Evolutionary conservation across 108 stramenopile species (phyloP).

Genomic region (Bacterosira constricta): DNA sequence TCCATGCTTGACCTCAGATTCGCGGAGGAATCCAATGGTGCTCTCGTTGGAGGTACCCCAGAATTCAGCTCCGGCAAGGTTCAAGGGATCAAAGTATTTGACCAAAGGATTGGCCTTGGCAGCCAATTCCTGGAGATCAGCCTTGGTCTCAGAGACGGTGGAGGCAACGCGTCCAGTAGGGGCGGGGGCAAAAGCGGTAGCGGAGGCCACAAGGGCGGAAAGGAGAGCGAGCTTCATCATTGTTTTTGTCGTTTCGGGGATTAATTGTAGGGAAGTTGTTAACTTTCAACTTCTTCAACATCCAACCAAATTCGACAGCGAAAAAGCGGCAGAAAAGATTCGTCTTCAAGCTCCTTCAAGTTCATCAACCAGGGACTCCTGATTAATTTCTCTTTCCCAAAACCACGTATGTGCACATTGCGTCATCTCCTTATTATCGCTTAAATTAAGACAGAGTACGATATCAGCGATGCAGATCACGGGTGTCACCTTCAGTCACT

Average conservation of each 20-base stretch:
- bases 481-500: too few relatives aligned
- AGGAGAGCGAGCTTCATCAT: slow-evolving; percentile 40
- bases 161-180: neutral
- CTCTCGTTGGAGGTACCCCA: slow-evolving; percentile 45
- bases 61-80: slow-evolving; percentile 47
- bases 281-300: neutral
- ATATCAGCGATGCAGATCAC: too few relatives aligned
- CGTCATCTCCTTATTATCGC: too few relatives aligned
- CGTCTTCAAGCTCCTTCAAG: neutral
- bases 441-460: too few relatives aligned
- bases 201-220: slow-evolving; percentile 17
- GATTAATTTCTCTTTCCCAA: too few relatives aligned
- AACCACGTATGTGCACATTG: too few relatives aligned
- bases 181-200: slow-evolving; percentile 32
- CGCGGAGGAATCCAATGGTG: slow-evolving; percentile 54
- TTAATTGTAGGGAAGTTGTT: neutral
- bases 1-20: slow-evolving; percentile 58
- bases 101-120: slow-evolving; percentile 45
- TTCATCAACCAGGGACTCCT: too few relatives aligned
- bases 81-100: slow-evolving; percentile 47
- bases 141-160: slow-evolving; percentile 22
- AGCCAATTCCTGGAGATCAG: slow-evolving; percentile 45
- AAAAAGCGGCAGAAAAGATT: neutral
- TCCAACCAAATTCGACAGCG: neutral
- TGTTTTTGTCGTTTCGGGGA: neutral